Evolutionary conservation across 192 early-diverging fungal genomes (phyloP).

Genomic region (Podila clonocystis): DNA sequence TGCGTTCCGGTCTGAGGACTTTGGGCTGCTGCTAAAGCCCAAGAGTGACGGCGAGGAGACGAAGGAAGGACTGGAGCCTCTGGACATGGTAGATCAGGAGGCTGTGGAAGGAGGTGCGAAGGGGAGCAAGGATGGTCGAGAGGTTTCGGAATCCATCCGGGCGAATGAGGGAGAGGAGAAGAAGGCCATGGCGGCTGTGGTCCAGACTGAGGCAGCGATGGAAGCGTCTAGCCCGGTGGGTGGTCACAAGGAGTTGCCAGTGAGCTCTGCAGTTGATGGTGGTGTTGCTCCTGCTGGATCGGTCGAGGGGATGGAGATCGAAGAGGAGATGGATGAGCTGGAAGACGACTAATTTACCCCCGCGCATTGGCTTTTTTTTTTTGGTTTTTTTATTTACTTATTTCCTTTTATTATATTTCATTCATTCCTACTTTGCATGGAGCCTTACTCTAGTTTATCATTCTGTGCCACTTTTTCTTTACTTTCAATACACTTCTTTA

Average conservation of each 20-base stretch:
- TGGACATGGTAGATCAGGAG: neutral
- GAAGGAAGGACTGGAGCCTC: neutral
- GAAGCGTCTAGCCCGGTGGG: neutral
- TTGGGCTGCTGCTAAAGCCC: conserved; percentile 46
- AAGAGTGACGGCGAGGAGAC: conserved; percentile 1
- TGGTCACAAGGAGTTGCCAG: neutral
- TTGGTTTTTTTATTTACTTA: neutral
- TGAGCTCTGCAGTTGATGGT: neutral
- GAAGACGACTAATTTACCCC: conserved; percentile 4
- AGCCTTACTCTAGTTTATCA: too few relatives aligned
- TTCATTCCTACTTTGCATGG: too few relatives aligned
- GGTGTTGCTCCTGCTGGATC: neutral
- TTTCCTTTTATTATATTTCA: too few relatives aligned
- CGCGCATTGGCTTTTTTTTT: neutral
- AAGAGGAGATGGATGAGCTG: conserved; percentile 4
- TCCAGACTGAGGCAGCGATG: neutral
- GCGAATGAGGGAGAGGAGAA: neutral
- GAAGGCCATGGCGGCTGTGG: neutral
- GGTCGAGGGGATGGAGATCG: neutral
- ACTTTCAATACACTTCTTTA: too few relatives aligned
- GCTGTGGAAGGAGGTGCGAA: neutral
- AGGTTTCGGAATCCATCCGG: too few relatives aligned
- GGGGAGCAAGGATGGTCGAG: too few relatives aligned
- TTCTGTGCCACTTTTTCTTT: too few relatives aligned
- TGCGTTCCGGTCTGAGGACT: conserved; percentile 42